A percentile compares a stretch with the other conserved stretches of the same genome.
phyloP scores from a whole-genome alignment of 1,284 basidiomycete genomes.

The Moesziomyces globuligerus region DNA sequence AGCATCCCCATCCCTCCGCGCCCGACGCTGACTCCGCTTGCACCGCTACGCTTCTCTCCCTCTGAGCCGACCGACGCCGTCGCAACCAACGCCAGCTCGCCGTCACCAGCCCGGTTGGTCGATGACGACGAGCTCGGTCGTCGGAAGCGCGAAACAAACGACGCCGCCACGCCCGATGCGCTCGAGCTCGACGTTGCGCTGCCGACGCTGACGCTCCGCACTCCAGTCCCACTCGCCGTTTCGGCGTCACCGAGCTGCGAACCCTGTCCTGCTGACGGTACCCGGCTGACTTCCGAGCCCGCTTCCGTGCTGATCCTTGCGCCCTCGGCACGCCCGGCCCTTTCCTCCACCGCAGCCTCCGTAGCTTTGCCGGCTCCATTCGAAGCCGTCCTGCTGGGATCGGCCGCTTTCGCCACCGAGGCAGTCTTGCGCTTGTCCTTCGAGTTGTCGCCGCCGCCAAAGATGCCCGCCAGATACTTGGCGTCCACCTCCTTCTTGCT shows the following conservation, averaged over 20 bases:
- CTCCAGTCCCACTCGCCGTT: neutral
- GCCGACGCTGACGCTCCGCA: constrained; percentile 24
- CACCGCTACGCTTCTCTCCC: neutral
- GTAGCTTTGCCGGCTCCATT: neutral
- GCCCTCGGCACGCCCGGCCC: neutral
- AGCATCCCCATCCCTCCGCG: constrained; percentile 15
- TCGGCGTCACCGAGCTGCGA: constrained; percentile 1
- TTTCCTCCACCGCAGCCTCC: neutral
- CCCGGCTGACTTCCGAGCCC: neutral
- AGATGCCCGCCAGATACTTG: constrained; percentile 53
- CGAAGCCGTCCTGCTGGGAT: neutral
- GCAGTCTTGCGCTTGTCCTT: constrained; percentile 20
- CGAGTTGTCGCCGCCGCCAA: constrained; percentile 41
- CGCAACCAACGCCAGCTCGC: neutral
- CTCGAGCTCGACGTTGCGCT: constrained; percentile 21
- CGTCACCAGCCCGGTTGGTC: constrained; percentile 1
- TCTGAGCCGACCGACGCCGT: neutral
- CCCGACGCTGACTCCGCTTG: neutral
- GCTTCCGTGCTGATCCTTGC: neutral
- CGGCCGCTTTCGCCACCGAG: constrained; percentile 1
- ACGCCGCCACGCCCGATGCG: constrained; percentile 24
- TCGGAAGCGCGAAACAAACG: constrained; percentile 46
- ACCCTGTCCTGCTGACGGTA: neutral
- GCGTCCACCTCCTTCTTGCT: constrained; percentile 49
- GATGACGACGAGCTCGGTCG: constrained; percentile 43